Evolutionary conservation across 306 rosid species (phyloP), one percentile per base, ranked within the genome.

Genomic region (Dicorynia guianensis): DNA sequence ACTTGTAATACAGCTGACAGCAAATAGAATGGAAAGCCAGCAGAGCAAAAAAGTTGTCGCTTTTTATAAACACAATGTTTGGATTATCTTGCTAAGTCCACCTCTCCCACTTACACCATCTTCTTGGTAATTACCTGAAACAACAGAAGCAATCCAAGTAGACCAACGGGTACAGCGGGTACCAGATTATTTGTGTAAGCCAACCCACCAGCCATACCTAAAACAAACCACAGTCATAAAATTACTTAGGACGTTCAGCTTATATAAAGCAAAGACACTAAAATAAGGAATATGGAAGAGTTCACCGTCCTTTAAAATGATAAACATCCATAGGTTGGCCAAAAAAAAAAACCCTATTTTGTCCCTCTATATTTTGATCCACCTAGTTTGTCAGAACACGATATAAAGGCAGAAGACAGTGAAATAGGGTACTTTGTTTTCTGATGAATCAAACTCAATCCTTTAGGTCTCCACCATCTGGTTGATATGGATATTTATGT

Each of bases 121-220:
- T 70, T 73, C 35, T 34, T 62, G 33, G 38, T 54, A 63, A 65
- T 71, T 86, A 95, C 98, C 97, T 95, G 98, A 76, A 95, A 73
- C 86, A 95, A 80, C 71, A 95, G 82, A 63, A 95, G 98, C 74
- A 90, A 73, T 56, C 97, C 97, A 74, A 95, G 96, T 58, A 95
- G 97, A 58, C 98, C 93, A 34, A 82, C 78, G 57, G 97, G 97
- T 11, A 87, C 84, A 61, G 97, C 97, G 63, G 97, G 90, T 53
- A 90, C 57, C 30, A 90, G 82, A 85, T 92, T 95, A 20, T 92
- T 85, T 39, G 92, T 83, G 80, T 92, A 92, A 80, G 80, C 90
- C 73, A 95, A 80, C 35, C 97, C 98, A 61, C 97, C 96, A 54
- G 98, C 84, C 40, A 87, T 18, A 75, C 97, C 98, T 92, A 88